A percentile compares a stretch with the other conserved stretches of the same genome.
Conservation (phyloP, 1,139 yeast species). For the Yamadazyma atmosphaerica region DNA sequence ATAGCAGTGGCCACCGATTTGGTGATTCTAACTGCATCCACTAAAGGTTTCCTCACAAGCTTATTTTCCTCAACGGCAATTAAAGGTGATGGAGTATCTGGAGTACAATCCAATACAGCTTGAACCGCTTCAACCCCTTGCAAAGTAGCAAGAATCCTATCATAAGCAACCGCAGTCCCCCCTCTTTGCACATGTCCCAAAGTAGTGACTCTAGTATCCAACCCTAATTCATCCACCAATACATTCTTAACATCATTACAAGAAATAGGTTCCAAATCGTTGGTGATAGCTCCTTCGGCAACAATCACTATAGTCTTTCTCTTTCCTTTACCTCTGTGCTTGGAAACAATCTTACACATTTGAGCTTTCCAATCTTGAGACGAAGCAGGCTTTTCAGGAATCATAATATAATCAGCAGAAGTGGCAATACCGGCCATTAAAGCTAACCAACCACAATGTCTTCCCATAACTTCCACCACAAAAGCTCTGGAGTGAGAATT, state of each 20-base stretch:
- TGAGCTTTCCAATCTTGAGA: constrained; percentile 78
- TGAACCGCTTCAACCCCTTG: constrained; percentile 98
- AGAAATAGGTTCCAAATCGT: constrained; percentile 76
- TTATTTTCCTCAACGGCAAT: constrained; percentile 88
- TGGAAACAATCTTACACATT: constrained; percentile 64
- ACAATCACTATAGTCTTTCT: constrained; percentile 94
- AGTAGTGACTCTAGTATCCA: constrained; percentile 93
- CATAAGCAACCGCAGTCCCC: constrained; percentile 95
- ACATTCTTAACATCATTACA: constrained; percentile 78
- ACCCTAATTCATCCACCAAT: constrained; percentile 69
- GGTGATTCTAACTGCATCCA: constrained; percentile 87
- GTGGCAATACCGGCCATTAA: constrained; percentile 95
- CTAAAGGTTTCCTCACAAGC: constrained; percentile 77
- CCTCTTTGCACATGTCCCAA: constrained; percentile 98
- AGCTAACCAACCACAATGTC: constrained; percentile 99
- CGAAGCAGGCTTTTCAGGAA: constrained; percentile 77
- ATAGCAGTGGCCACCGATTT: constrained; percentile 87
- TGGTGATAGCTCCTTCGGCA: constrained; percentile 95
- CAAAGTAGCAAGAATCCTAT: constrained; percentile 84
- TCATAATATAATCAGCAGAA: constrained; percentile 90
- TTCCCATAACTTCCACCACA: constrained; percentile 98
- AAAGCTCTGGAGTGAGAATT: constrained; percentile 96
- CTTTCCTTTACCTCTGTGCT: constrained; percentile 85
- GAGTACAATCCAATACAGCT: constrained; percentile 85
- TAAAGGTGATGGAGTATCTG: constrained; percentile 93